These are phyloP conservation scores for Metschnikowia picachoensis DNA, from an alignment of 805 yeast species.

Conservation along the genomic window DNA sequence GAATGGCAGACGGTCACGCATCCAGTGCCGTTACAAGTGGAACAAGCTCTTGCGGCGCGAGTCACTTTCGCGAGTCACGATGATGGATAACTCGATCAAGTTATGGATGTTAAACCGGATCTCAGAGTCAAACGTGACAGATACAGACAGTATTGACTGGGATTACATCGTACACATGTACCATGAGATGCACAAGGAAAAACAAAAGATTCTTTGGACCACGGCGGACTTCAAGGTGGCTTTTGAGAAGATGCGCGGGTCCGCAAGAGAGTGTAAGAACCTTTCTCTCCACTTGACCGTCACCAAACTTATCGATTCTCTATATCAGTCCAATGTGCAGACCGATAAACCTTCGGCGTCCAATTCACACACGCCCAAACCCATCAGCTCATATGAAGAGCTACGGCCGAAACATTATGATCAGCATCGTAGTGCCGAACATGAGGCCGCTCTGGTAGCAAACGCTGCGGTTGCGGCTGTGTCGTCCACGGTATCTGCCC, in stretches of 20 bases:
- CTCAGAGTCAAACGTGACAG: conserved; percentile 23
- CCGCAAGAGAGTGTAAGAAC: conserved; percentile 42
- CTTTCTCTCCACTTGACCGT: conserved; percentile 13
- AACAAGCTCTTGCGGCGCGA: conserved; percentile 69
- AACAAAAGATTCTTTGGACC: conserved; percentile 40
- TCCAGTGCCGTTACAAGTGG: conserved; percentile 96
- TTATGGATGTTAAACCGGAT: conserved; percentile 36
- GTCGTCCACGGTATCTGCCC: conserved; percentile 25
- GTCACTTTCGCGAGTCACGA: conserved; percentile 26
- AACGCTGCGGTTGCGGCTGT: conserved; percentile 39
- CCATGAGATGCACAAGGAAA: conserved; percentile 25
- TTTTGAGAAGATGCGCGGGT: conserved; percentile 55
- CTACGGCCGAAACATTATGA: conserved; percentile 9
- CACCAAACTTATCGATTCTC: conserved; percentile 12
- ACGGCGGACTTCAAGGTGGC: conserved; percentile 59
- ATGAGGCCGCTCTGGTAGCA: conserved; percentile 33
- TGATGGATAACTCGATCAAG: conserved; percentile 32
- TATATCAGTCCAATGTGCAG: conserved; percentile 4
- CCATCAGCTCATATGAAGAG: conserved; percentile 8
- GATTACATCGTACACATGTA: conserved; percentile 27
- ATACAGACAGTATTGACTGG: conserved; percentile 34
- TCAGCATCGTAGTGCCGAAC: conserved; percentile 10
- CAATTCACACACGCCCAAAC: conserved; percentile 2
- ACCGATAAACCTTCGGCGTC: neutral
- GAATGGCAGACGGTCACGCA: conserved; percentile 85